Evolutionary conservation across 495 filamentous ascomycete genomes (phyloP), one percentile per base, ranked within the genome.

Genomic region (Cryomyces minteri): DNA sequence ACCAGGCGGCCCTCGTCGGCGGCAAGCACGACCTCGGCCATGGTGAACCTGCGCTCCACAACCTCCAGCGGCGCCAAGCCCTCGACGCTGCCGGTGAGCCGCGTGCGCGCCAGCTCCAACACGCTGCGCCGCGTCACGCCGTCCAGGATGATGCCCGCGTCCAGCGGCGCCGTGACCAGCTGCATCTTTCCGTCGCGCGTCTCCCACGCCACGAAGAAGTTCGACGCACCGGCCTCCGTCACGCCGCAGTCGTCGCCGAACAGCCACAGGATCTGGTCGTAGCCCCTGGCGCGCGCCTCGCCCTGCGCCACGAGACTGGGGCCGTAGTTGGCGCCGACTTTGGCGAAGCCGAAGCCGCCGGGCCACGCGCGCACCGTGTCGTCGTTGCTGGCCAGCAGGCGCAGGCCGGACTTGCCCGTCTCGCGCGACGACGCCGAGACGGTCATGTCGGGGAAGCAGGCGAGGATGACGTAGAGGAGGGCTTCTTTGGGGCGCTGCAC

Each of bases 301-400:
- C 69, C 66, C 39, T 87, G 84, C 2, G 84, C 79, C 46, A 81
- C 69, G 37, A 94, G 65, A 28, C 69, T 75, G 5, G 87, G 87
- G 0, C 85, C 87, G 58, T 94, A 94, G 67, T 94, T 94, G 29
- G 86, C 87, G 40, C 85, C 85, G 8, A 94, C 75, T 64, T 94
- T 94, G 41, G 84, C 84, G 51, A 77, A 85, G 0, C 87, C 86
- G 56, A 88, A 90, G 30, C 87, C 87, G 36, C 87, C 87, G 30
- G 87, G 87, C 87, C 87, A 94, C 11, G 87, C 87, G 40, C 88
- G 78, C 45, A 90, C 73, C 61, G 74, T 80, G 57, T 90, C 79
- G 41, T 85, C 77, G 36, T 67, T 63, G 39, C 74, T 81, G 4
- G 84, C 87, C 50, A 88, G 75, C 29, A 95, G 76, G 53, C 72